Evolutionary conservation across 208 protist genomes (phyloP).

Genomic region (Strigomonas culicis): DNA sequence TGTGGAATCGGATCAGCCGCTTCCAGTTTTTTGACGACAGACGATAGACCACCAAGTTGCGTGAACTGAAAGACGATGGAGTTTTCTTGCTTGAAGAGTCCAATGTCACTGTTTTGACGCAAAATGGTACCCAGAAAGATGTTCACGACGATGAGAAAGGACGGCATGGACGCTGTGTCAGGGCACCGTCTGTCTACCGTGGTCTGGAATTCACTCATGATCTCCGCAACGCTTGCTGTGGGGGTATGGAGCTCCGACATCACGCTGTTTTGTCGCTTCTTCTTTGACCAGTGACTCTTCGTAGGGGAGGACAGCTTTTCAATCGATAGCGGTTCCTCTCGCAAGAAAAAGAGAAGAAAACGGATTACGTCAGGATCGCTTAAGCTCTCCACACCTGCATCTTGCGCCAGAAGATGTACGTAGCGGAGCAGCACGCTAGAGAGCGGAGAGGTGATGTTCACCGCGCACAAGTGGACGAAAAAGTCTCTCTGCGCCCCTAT

Average conservation of each 20-base stretch:
- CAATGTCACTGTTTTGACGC: constrained; percentile 16
- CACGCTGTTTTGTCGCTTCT: too few relatives aligned
- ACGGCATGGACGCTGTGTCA: background rate
- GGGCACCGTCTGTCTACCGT: background rate
- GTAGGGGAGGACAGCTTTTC: background rate
- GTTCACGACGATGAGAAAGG: background rate
- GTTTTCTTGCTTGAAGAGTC: background rate
- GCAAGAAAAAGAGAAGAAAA: constrained; percentile 10
- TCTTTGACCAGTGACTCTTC: background rate
- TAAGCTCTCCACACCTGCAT: background rate
- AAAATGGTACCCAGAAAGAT: constrained; percentile 3
- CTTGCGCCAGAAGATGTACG: background rate
- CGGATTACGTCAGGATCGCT: constrained; percentile 9
- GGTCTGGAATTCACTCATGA: too few relatives aligned
- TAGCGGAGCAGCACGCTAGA: background rate
- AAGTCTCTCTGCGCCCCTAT: constrained; percentile 32
- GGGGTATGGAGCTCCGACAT: too few relatives aligned
- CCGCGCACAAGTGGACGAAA: constrained; percentile 25
- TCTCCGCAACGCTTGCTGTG: too few relatives aligned
- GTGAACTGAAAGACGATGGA: background rate
- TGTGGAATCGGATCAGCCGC: background rate
- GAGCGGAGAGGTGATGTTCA: background rate
- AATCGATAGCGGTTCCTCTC: too few relatives aligned
- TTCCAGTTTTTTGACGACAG: background rate
- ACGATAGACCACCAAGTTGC: background rate